phyloP scores from a whole-genome alignment of 2,329 filamentous ascomycete genomes.

The Ophiostoma piceae region DNA sequence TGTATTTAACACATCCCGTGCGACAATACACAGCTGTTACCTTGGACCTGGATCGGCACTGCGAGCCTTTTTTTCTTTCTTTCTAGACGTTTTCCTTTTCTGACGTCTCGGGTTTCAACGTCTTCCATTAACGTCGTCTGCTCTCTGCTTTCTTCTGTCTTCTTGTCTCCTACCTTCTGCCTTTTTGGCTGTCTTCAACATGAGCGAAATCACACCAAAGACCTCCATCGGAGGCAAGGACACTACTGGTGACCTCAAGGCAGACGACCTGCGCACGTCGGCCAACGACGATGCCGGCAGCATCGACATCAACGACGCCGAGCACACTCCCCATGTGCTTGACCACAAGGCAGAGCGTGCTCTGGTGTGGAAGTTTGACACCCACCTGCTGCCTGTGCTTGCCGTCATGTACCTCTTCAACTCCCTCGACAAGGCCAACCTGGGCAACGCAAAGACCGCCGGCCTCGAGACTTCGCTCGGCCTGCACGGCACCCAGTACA shows the following conservation, averaged over 20 bases:
- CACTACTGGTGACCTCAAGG: not conserved
- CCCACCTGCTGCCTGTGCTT: slow-evolving; percentile 49
- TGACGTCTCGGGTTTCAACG: not conserved
- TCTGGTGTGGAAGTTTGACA: slow-evolving; percentile 51
- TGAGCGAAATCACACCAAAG: slow-evolving; percentile 8
- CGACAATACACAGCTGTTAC: not conserved
- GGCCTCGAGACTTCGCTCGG: slow-evolving; percentile 21
- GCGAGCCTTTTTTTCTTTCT: not conserved
- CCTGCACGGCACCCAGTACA: slow-evolving; percentile 45
- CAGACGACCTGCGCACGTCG: not conserved
- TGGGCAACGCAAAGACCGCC: slow-evolving; percentile 26
- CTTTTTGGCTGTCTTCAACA: not conserved
- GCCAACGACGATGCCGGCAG: slow-evolving; percentile 17
- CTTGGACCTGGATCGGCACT: not conserved
- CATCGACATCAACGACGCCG: slow-evolving; percentile 16
- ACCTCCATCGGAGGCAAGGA: slow-evolving; percentile 12
- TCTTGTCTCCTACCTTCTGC: too few relatives aligned
- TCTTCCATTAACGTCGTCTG: too few relatives aligned
- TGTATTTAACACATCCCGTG: not conserved
- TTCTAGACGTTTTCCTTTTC: not conserved
- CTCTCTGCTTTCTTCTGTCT: not conserved
- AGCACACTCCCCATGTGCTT: slow-evolving; percentile 31
- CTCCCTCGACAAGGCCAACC: slow-evolving; percentile 40
- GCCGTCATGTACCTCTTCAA: slow-evolving; percentile 53
- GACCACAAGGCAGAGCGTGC: slow-evolving; percentile 44